Conservation (phyloP, 2,329 filamentous ascomycete genomes). For the Beauveria sp. region DNA sequence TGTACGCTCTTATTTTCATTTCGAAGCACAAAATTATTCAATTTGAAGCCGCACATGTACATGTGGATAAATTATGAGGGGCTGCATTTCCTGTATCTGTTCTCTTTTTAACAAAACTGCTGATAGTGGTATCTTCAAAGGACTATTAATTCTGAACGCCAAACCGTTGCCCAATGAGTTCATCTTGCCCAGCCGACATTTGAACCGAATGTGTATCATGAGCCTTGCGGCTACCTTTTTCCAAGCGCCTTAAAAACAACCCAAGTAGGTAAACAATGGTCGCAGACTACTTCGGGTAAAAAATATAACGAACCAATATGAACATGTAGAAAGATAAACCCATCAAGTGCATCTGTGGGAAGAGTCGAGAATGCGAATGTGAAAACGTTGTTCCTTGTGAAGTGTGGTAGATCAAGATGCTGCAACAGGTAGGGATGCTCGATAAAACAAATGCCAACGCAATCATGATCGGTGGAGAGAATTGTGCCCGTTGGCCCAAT, state of each 20-base stretch:
- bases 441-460: not conserved
- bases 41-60: not conserved
- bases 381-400: no score
- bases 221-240: slow-evolving; percentile 4
- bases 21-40: not conserved
- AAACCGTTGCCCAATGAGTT: not conserved
- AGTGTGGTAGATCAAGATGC: no score
- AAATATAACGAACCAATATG: not conserved
- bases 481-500: not conserved
- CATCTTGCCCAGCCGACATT: not conserved
- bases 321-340: not conserved
- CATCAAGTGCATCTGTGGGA: not conserved
- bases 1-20: not conserved
- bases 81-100: not conserved
- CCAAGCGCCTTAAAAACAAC: not conserved
- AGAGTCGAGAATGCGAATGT: not conserved
- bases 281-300: not conserved
- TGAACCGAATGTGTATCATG: not conserved
- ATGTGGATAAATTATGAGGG: no score
- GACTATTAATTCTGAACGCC: not conserved
- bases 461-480: not conserved
- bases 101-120: not conserved
- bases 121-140: slow-evolving; percentile 5
- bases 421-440: not conserved
- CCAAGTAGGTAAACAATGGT: not conserved